Evolutionary conservation across 1,284 basidiomycete genomes (phyloP).

Genomic region (Coniferiporia weirii): DNA sequence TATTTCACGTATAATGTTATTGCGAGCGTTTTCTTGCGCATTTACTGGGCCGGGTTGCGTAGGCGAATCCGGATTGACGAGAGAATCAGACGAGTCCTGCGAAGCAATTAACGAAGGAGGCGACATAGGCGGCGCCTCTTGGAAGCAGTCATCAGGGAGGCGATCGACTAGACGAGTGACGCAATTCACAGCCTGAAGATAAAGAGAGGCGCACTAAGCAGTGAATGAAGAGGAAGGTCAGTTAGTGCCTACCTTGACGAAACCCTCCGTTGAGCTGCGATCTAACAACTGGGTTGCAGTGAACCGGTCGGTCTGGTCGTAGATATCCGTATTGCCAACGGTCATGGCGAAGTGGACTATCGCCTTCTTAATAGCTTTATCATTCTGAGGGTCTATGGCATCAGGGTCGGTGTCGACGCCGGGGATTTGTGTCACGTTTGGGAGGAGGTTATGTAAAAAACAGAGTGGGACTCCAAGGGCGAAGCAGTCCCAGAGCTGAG

Average conservation of each 20-base stretch:
- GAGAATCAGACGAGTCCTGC: conserved; percentile 56
- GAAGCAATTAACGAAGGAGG: conserved; percentile 45
- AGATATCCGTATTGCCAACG: conserved; percentile 47
- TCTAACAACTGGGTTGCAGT: conserved; percentile 89
- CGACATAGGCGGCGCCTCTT: conserved; percentile 57
- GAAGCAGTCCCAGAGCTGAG: conserved; percentile 92
- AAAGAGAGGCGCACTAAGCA: not conserved
- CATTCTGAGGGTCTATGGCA: conserved; percentile 62
- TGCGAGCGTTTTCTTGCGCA: conserved; percentile 63
- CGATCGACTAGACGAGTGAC: conserved; percentile 83
- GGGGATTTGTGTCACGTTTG: conserved; percentile 58
- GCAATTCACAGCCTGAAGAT: conserved; percentile 78
- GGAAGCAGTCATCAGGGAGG: conserved; percentile 70
- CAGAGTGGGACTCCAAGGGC: conserved; percentile 91
- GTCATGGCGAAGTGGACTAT: conserved; percentile 78
- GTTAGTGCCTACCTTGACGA: conserved; percentile 75
- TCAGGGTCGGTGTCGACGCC: conserved; percentile 62
- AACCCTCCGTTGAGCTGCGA: conserved; percentile 87
- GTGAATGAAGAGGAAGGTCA: not conserved
- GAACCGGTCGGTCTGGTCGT: conserved; percentile 59
- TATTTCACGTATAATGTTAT: conserved; percentile 81
- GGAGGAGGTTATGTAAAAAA: conserved; percentile 91
- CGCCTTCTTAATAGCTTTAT: conserved; percentile 73
- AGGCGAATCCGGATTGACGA: conserved; percentile 38
- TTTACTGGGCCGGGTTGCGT: conserved; percentile 38